Conservation (phyloP, 2,329 filamentous ascomycete genomes). For the Aspergillus niger region DNA sequence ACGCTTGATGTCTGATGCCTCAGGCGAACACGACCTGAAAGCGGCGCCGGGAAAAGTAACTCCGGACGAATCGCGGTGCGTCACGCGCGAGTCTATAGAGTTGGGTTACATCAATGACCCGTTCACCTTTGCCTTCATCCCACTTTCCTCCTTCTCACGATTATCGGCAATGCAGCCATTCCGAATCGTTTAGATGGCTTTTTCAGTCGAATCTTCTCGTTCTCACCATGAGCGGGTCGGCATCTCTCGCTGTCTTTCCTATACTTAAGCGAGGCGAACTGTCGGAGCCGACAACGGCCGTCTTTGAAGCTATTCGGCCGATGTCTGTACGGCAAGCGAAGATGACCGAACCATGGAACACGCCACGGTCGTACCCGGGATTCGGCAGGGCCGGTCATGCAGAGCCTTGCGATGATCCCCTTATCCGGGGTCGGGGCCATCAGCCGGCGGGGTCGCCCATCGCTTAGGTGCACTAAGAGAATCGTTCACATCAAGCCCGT, state of each 20-base stretch:
- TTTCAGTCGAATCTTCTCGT: neutral
- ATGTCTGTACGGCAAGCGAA: neutral
- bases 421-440: constrained; percentile 11
- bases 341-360: constrained; percentile 9
- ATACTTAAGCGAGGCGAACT: neutral
- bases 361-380: constrained; percentile 12
- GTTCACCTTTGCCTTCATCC: neutral
- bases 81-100: neutral
- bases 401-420: constrained; percentile 16
- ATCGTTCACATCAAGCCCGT: neutral
- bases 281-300: constrained; percentile 3
- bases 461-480: neutral
- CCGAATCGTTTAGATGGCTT: neutral
- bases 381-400: neutral
- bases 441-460: neutral
- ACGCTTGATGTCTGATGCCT: neutral
- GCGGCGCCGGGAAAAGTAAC: neutral
- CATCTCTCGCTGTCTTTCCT: neutral
- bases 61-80: constrained; percentile 4
- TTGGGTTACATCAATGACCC: constrained; percentile 1
- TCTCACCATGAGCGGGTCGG: neutral
- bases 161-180: neutral
- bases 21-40: neutral
- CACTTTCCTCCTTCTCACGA: neutral
- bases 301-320: constrained; percentile 5